Conservation (phyloP, 768 basidiomycete genomes). For the Imleria badia region DNA sequence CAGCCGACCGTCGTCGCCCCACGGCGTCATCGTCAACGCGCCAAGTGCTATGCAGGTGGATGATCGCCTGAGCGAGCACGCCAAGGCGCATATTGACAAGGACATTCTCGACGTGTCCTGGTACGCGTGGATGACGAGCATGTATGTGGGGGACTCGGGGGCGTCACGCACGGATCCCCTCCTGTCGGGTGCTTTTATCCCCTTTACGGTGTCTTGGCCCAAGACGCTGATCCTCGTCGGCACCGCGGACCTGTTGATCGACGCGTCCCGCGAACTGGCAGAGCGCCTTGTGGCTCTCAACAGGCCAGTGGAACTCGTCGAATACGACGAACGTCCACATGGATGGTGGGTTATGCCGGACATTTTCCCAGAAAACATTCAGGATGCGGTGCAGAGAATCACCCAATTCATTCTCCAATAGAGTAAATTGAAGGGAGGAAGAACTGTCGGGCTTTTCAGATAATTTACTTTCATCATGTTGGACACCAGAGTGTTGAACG, state of each 20-base stretch:
- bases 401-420: constrained; percentile 3
- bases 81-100: neutral
- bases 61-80: neutral
- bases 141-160: constrained; percentile 16
- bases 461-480: neutral
- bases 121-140: neutral
- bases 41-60: constrained; percentile 32
- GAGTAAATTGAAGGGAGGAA: neutral
- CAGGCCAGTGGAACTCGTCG: constrained; percentile 21
- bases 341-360: constrained; percentile 20
- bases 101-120: neutral
- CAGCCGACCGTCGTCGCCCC: constrained; percentile 43
- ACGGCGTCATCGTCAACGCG: constrained; percentile 56
- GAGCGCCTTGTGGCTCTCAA: neutral
- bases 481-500: neutral
- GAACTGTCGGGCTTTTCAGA: too few species aligned
- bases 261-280: constrained; percentile 9
- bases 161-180: constrained; percentile 16
- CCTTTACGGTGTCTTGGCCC: constrained; percentile 20
- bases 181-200: constrained; percentile 12
- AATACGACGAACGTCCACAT: constrained; percentile 25
- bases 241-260: constrained; percentile 12
- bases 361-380: constrained; percentile 15
- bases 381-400: constrained; percentile 13
- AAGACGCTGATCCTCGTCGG: constrained; percentile 24